Percentiles rank a stretch among this genome's conserved stretches.
phyloP scores from a whole-genome alignment of 345 rosid species.

The Hibiscus mutabilis region DNA sequence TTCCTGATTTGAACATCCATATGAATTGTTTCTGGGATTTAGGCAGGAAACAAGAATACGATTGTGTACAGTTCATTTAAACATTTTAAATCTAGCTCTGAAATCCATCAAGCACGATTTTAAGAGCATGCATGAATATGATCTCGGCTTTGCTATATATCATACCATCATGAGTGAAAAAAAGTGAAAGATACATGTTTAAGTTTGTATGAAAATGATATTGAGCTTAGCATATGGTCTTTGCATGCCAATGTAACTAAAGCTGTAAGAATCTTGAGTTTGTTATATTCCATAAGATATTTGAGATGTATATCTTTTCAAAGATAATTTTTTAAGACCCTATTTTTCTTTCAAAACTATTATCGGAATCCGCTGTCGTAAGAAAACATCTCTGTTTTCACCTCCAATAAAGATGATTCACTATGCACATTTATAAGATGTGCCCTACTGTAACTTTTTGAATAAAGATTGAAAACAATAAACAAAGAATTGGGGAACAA shows the following conservation, averaged over 20 bases:
- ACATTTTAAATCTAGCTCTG: not conserved
- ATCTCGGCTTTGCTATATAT: not conserved
- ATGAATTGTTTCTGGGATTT: not conserved
- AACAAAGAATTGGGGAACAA: not conserved
- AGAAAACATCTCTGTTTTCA: not conserved
- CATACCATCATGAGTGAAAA: not conserved
- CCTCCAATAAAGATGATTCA: not conserved
- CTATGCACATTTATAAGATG: not conserved
- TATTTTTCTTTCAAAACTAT: not conserved
- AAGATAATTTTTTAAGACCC: not conserved
- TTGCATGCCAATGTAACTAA: not conserved
- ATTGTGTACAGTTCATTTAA: slow-evolving; percentile 2
- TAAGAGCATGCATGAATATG: not conserved
- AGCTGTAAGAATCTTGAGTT: slow-evolving; percentile 1
- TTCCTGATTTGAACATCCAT: not conserved
- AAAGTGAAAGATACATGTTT: not conserved
- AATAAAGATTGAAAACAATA: not conserved
- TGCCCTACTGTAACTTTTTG: not conserved
- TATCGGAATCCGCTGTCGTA: not conserved
- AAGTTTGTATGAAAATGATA: slow-evolving; percentile 2
- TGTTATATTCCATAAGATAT: not conserved
- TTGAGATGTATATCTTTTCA: not conserved
- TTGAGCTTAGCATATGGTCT: not conserved
- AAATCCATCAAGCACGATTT: not conserved
- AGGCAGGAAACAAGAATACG: not conserved